Base-by-base conservation (phyloP, 2,329 filamentous ascomycete species). In the Apiospora arundinis region DNA sequence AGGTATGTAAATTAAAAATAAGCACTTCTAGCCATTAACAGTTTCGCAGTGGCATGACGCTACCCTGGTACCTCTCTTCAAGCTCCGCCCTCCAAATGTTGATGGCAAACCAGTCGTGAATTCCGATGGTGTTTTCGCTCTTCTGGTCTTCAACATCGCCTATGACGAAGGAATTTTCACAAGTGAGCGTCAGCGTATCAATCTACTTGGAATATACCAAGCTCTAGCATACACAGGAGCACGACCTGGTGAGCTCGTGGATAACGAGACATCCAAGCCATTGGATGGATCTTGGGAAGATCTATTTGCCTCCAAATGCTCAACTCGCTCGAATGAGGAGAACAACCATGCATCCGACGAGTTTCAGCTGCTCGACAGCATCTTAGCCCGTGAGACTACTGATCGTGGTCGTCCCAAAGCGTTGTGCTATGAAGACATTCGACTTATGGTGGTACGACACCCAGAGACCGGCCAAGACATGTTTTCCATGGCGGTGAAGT, bases 401-500 rank as follows among this genome's bases (percentile, higher is more conserved):
- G 48, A 37, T 37, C 46, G 74, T 23, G 72, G 75, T 56, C 75
- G 75, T 18, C 76, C 73, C 0, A 80, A 80, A 70, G 75, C 75
- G 23, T 75, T 80, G 40, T 80, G 60, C 68, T 81, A 80, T 63
- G 68, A 80, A 72, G 78, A 81, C 28, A 78, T 81, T 28, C 52
- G 69, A 8, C 70, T 81, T n/a, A 79, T 80, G 42, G 74, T 81
- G 32, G 60, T 79, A 2, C 71, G 70, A n/a, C 69, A 81, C 70
- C 76, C 72, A 1, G 69, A 72, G 2, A 79, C 75, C 3, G 71
- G 74, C 52, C 25, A 63, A 40, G 73, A 69, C 23, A 69, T 78
- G 1, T 70, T 74, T 18, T 74, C 74, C 1, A 81, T 81, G 67
- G 74, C 77, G 4, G 73, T 81, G 21, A 80, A 78, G 71, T 79